A percentile compares a stretch with the other conserved stretches of the same genome.
These are phyloP conservation scores for Sclerotinia trifoliorum DNA, from an alignment of 2,329 filamentous ascomycete genomes.

Conservation along the genomic window DNA sequence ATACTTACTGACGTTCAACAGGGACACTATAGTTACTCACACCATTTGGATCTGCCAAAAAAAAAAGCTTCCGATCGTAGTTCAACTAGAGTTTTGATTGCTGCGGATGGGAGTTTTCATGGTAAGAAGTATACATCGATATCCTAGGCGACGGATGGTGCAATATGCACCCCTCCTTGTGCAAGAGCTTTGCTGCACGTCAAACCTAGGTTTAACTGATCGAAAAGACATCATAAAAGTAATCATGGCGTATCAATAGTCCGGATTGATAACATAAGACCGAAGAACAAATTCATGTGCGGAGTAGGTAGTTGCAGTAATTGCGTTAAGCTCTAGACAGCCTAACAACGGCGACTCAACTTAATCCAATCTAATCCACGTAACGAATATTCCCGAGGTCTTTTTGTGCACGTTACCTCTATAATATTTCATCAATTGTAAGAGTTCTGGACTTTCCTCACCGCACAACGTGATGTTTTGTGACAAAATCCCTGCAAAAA, in stretches of 20 bases:
- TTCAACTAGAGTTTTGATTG: not conserved
- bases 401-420: too few species aligned
- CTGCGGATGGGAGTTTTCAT: not conserved
- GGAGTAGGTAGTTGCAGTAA: too few species aligned
- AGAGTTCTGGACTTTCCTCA: too few species aligned
- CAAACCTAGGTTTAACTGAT: not conserved
- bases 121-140: not conserved
- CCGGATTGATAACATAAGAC: too few species aligned
- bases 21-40: not conserved
- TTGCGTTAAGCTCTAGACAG: too few species aligned
- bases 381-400: too few species aligned
- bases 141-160: slow-evolving; percentile 16
- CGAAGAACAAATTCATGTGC: too few species aligned
- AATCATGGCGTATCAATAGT: not conserved
- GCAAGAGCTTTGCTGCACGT: slow-evolving; percentile 1
- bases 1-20: slow-evolving; percentile 7
- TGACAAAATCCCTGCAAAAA: too few species aligned
- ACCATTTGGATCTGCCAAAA: not conserved
- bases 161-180: slow-evolving; percentile 21
- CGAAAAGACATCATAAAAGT: not conserved
- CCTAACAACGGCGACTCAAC: too few species aligned
- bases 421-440: too few species aligned
- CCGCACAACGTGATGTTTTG: too few species aligned
- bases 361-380: too few species aligned
- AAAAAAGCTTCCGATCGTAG: not conserved